phyloP scores from a whole-genome alignment of 352 stramenopile species.

The Bremia lactucae region DNA sequence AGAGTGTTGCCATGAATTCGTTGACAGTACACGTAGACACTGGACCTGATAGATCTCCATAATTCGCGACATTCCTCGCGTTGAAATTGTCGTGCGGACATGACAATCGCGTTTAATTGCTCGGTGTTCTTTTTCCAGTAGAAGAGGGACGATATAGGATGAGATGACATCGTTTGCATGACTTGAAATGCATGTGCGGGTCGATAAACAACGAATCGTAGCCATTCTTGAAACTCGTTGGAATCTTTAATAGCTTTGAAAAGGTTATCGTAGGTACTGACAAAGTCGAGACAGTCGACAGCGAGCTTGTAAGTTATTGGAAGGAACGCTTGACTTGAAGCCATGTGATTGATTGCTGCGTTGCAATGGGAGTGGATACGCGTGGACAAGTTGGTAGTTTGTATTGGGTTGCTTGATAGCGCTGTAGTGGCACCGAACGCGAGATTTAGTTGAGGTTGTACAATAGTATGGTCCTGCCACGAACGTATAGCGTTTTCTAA shows the following conservation, averaged over 20 bases:
- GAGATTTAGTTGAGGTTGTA: constrained; percentile 28
- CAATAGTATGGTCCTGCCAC: constrained; percentile 33
- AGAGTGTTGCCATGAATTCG: no score
- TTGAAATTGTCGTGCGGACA: constrained; percentile 20
- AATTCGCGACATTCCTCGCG: constrained; percentile 19
- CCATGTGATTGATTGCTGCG: constrained; percentile 22
- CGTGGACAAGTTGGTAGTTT: constrained; percentile 10
- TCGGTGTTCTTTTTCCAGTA: constrained; percentile 9
- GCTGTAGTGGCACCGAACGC: constrained; percentile 26
- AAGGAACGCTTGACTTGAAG: constrained; percentile 34
- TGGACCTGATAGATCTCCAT: constrained; percentile 30
- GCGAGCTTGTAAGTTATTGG: constrained; percentile 58
- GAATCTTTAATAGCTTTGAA: constrained; percentile 20
- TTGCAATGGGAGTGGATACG: constrained; percentile 23
- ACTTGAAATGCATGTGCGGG: constrained; percentile 48
- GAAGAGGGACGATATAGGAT: constrained; percentile 47
- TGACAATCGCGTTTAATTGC: constrained; percentile 2
- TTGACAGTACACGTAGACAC: constrained; percentile 35
- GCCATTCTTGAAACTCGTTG: constrained; percentile 28
- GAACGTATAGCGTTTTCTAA: constrained; percentile 26
- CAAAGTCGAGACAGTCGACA: constrained; percentile 29
- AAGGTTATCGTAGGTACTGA: constrained; percentile 22
- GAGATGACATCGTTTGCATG: constrained; percentile 32
- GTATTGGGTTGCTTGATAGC: constrained; percentile 7
- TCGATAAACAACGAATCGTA: constrained; percentile 67